A percentile compares a stretch with the other conserved stretches of the same genome.
phyloP scores from a whole-genome alignment of 768 basidiomycete genomes.

The Phylloporus sp. region DNA sequence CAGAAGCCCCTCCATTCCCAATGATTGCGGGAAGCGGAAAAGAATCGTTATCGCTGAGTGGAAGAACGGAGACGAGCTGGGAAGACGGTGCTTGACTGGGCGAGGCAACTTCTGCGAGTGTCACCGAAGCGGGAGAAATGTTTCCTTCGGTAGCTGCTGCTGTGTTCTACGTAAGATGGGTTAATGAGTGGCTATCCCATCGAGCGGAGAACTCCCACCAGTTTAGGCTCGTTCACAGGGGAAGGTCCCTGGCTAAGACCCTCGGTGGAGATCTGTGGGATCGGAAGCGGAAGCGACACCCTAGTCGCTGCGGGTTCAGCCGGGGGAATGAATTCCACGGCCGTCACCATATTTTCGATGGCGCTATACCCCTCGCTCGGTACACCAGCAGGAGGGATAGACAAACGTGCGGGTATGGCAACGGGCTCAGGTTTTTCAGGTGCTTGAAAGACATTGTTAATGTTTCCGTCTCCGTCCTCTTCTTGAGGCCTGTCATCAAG shows the following conservation, averaged over 20 bases:
- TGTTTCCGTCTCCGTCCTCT: constrained; percentile 56
- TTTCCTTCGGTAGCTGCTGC: constrained; percentile 19
- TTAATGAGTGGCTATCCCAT: not conserved
- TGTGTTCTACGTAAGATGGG: constrained; percentile 13
- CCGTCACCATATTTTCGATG: constrained; percentile 24
- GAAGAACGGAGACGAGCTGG: constrained; percentile 30
- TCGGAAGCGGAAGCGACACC: constrained; percentile 9
- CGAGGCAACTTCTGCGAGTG: not conserved
- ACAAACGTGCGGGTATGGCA: constrained; percentile 9
- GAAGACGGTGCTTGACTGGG: constrained; percentile 5
- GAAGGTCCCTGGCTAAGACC: constrained; percentile 19
- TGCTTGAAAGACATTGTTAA: constrained; percentile 63
- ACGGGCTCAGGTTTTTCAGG: constrained; percentile 42
- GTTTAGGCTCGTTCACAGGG: constrained; percentile 21
- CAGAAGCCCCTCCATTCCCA: constrained; percentile 11
- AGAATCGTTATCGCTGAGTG: constrained; percentile 36
- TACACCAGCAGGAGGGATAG: constrained; percentile 8
- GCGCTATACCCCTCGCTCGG: constrained; percentile 8
- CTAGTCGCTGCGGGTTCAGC: constrained; percentile 7
- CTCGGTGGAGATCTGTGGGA: constrained; percentile 19
- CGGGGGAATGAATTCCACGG: constrained; percentile 18
- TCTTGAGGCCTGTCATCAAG: constrained; percentile 56
- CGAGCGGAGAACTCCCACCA: constrained; percentile 10
- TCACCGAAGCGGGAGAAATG: constrained; percentile 4
- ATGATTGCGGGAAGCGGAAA: constrained; percentile 5